Evolutionary conservation across 495 filamentous ascomycete species (phyloP), one percentile per base, ranked within the genome.

Genomic region (Tuber aestivum): DNA sequence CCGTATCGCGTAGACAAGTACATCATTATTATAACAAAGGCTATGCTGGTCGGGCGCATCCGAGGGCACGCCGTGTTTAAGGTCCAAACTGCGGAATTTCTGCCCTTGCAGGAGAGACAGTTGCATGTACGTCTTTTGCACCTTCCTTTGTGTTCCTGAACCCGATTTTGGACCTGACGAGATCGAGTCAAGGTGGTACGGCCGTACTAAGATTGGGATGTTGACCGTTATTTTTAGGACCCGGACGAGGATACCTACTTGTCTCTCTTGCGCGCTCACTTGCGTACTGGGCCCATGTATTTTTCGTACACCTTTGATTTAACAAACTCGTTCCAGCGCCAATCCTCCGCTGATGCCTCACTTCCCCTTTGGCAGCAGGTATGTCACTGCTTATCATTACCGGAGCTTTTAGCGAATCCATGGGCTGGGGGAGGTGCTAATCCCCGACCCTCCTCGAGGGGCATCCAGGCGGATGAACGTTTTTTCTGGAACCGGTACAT

Each of bases 401-500:
- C 8, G 44, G 50, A 23, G 41, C 65, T 44, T 8, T 41, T 61
- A 44, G 41, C 10, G 56, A 42, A 48, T 40, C 37, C 50, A 27
- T 41, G 35, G 23, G 50, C 56, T 38, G 70, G 41, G 50, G 27
- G 20, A 41, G 69, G 69, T 68, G 77, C 77, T 79, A 70, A 79
- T 69, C 44, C 32, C 35, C 35, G 14, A 44, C 70, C 69, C 20
- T 21, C 38, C 70, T 35, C 10, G 27, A 32, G 56, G 69, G 12
- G 27, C 21, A 56, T 23, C 48, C 70, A 83, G 82, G 92, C 95
- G 75, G 95, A 99, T 85, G 94, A 99, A 81, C 92, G 95, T 75
- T 98, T 99, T 86, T 99, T 97, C 87, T 99, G 95, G 95, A 99
- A 99, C 83, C 90, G 91, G 75, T 97, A 97, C 83, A 87, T 98